A percentile compares a stretch with the other conserved stretches of the same genome.
phyloP scores from a whole-genome alignment of 306 rosid species.

The Glycyrrhiza uralensis region DNA sequence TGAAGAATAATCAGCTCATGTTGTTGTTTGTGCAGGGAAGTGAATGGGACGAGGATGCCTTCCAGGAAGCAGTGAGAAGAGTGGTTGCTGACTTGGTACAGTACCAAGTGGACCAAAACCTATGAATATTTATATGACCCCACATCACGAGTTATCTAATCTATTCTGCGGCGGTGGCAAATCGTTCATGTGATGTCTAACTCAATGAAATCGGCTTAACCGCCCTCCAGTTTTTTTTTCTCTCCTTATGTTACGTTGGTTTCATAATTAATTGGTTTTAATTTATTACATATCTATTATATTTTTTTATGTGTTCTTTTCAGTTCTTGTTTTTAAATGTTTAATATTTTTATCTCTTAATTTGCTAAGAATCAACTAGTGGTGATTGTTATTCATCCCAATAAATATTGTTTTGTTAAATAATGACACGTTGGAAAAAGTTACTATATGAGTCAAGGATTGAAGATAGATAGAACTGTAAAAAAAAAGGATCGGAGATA shows the following conservation, averaged over 20 bases:
- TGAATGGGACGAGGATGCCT: slow-evolving; percentile 83
- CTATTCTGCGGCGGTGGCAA: not conserved
- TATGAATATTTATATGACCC: too few species aligned
- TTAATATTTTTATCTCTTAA: too few species aligned
- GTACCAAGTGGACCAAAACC: slow-evolving; percentile 5
- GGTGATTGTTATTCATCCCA: too few species aligned
- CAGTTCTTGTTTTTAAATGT: too few species aligned
- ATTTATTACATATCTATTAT: not conserved
- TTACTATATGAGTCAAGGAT: too few species aligned
- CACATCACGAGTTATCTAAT: not conserved
- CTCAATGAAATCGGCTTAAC: not conserved
- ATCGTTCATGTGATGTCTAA: not conserved
- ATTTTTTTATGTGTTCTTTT: too few species aligned
- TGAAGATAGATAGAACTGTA: too few species aligned
- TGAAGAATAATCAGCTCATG: not conserved
- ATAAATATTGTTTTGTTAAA: too few species aligned
- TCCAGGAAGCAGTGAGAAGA: slow-evolving; percentile 87
- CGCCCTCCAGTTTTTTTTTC: not conserved
- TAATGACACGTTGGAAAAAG: too few species aligned
- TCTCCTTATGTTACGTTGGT: not conserved
- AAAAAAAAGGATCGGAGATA: too few species aligned
- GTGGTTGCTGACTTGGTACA: slow-evolving; percentile 55
- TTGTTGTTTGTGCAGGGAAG: slow-evolving; percentile 39
- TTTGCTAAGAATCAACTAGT: too few species aligned
- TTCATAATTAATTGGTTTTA: not conserved